Percentiles rank a stretch among this genome's conserved stretches.
Conservation (phyloP, 768 basidiomycete genomes). For the Terana coerulea region DNA sequence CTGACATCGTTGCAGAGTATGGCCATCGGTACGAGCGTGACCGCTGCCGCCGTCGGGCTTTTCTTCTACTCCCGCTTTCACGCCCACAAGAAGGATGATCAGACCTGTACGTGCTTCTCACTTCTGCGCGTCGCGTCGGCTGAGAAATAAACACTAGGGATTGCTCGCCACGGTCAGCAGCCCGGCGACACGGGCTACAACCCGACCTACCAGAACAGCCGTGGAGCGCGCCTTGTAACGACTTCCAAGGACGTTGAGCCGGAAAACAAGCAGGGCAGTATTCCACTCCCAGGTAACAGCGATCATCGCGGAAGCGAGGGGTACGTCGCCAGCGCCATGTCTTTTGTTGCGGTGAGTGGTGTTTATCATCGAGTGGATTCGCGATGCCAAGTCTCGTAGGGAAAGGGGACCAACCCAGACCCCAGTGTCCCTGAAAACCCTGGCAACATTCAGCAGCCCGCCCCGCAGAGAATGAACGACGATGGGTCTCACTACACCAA, state of each 20-base stretch:
- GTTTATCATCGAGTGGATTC: background rate
- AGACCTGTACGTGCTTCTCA: slow-evolving; percentile 7
- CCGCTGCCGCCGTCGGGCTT: slow-evolving; percentile 1
- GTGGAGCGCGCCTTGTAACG: background rate
- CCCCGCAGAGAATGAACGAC: slow-evolving; percentile 10
- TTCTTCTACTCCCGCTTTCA: slow-evolving; percentile 9
- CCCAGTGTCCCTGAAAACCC: slow-evolving; percentile 8
- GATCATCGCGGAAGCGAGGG: slow-evolving; percentile 9
- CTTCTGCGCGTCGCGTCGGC: background rate
- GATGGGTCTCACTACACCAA: slow-evolving; percentile 11
- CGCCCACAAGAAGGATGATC: slow-evolving; percentile 9
- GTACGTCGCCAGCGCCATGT: slow-evolving; percentile 1
- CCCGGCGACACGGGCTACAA: background rate
- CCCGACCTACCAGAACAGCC: background rate
- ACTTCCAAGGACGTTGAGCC: background rate
- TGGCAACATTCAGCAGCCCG: slow-evolving; percentile 5
- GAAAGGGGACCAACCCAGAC: slow-evolving; percentile 4
- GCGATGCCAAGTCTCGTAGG: background rate
- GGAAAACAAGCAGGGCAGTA: background rate
- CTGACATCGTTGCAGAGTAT: slow-evolving; percentile 3
- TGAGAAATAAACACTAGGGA: slow-evolving; percentile 4
- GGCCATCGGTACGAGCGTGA: slow-evolving; percentile 5
- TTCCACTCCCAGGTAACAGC: slow-evolving; percentile 5
- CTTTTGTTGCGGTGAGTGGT: background rate
- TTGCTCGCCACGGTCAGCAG: slow-evolving; percentile 12